Conservation (phyloP, 139 green algal genomes). For the Micractinium conductrix region DNA sequence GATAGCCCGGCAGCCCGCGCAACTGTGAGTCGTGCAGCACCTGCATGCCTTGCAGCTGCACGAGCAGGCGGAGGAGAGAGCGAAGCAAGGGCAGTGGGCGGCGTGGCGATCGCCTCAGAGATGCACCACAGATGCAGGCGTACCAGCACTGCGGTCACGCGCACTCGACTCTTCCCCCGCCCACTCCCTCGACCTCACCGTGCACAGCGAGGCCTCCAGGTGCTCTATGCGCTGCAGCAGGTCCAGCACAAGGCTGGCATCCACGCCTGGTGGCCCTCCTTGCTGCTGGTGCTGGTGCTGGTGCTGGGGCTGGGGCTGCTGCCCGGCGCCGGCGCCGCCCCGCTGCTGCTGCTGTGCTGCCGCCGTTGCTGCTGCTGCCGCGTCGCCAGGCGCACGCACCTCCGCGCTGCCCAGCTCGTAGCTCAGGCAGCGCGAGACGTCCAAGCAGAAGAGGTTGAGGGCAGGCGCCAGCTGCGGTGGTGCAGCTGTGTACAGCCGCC, state of each 20-base stretch:
- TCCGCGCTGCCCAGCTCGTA: slow-evolving; percentile 39
- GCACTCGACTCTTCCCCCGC: no score
- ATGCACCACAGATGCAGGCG: neutral
- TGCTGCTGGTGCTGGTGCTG: slow-evolving; percentile 4
- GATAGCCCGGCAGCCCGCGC: slow-evolving; percentile 28
- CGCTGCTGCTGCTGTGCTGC: slow-evolving; percentile 3
- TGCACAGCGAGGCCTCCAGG: slow-evolving; percentile 14
- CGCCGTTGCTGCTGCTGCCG: neutral
- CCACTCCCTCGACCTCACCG: neutral
- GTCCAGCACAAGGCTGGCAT: neutral
- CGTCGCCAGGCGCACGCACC: slow-evolving; percentile 1
- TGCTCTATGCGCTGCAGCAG: slow-evolving; percentile 22
- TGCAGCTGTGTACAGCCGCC: slow-evolving; percentile 31
- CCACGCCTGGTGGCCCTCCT: neutral
- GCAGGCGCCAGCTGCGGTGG: neutral
- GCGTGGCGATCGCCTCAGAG: neutral
- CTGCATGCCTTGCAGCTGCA: slow-evolving; percentile 43
- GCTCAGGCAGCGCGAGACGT: slow-evolving; percentile 7
- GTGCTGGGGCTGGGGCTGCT: slow-evolving; percentile 3
- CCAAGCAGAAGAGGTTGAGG: slow-evolving; percentile 26
- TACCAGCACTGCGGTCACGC: neutral
- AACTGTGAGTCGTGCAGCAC: slow-evolving; percentile 44
- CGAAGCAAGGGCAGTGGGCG: neutral
- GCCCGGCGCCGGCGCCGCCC: no score
- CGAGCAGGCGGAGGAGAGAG: no score